A percentile compares a stretch with the other conserved stretches of the same genome.
Conservation (phyloP, 129 eudicot species). For the Escallonia herrerae region DNA sequence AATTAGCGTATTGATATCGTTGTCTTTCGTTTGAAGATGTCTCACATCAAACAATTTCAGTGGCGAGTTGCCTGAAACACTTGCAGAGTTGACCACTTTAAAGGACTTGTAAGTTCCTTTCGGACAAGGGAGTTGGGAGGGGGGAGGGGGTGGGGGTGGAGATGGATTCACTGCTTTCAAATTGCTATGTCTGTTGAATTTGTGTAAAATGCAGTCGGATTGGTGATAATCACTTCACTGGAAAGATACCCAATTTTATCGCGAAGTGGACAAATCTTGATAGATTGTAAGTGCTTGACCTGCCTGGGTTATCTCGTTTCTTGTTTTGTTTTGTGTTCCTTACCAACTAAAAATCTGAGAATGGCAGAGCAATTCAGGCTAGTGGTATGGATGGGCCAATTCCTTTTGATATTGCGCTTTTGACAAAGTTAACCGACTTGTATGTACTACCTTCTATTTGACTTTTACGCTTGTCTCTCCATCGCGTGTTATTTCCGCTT, state of each 20-base stretch:
- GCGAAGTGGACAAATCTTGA: conserved; percentile 24
- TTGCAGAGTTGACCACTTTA: conserved; percentile 29
- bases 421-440: too few relatives aligned
- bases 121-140: not conserved
- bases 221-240: conserved; percentile 6
- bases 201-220: conserved; percentile 19
- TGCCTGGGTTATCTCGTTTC: too few relatives aligned
- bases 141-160: too few relatives aligned
- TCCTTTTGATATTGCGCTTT: too few relatives aligned
- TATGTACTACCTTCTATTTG: too few relatives aligned
- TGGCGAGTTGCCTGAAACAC: conserved; percentile 32
- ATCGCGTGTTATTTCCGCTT: too few relatives aligned
- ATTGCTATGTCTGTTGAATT: not conserved
- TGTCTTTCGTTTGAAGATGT: conserved; percentile 2
- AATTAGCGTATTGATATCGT: too few relatives aligned
- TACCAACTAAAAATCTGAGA: too few relatives aligned
- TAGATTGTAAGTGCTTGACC: conserved; percentile 9
- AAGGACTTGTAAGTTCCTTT: conserved; percentile 30
- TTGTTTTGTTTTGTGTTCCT: too few relatives aligned
- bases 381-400: too few relatives aligned
- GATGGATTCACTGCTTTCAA: not conserved
- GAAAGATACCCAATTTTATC: conserved; percentile 29
- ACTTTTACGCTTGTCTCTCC: too few relatives aligned
- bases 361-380: too few relatives aligned
- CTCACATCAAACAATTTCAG: conserved; percentile 32